phyloP scores from a whole-genome alignment of 23 red algal species.

The Cyanidioschyzon merolae region DNA sequence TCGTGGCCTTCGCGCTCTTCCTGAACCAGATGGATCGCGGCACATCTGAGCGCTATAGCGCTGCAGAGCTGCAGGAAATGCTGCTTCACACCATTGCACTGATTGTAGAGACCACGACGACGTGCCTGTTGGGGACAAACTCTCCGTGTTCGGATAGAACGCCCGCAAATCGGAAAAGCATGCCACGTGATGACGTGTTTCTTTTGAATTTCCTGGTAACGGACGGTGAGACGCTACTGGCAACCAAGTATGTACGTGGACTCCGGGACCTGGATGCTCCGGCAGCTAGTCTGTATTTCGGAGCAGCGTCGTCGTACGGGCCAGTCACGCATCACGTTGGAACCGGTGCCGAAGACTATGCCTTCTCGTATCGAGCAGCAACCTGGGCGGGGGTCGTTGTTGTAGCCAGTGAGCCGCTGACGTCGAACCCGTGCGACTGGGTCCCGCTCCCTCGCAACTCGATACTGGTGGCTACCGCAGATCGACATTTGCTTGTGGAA shows the following conservation, averaged over 20 bases:
- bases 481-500: slow-evolving; percentile 47
- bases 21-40: slow-evolving; percentile 38
- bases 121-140: not conserved
- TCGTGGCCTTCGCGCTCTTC: slow-evolving; percentile 73
- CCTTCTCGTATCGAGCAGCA: not conserved
- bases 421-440: slow-evolving; percentile 49
- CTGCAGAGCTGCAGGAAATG: not conserved
- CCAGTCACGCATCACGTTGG: slow-evolving; percentile 26
- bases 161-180: not conserved
- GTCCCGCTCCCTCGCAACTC: slow-evolving; percentile 47
- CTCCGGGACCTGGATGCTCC: slow-evolving; percentile 28
- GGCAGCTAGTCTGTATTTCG: slow-evolving; percentile 55
- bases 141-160: not conserved
- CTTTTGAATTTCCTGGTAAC: slow-evolving; percentile 78
- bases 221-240: slow-evolving; percentile 48
- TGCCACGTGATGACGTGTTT: slow-evolving; percentile 36
- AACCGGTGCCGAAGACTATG: not conserved
- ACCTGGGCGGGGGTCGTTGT: slow-evolving; percentile 7
- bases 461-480: slow-evolving; percentile 42
- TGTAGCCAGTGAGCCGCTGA: slow-evolving; percentile 73
- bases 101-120: not conserved
- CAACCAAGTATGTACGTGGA: slow-evolving; percentile 45
- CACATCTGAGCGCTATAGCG: not conserved
- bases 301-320: slow-evolving; percentile 39
- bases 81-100: not conserved